These are phyloP conservation scores for Pseudovirgaria hyperparasitica DNA, from an alignment of 2,329 filamentous ascomycete species.

Conservation along the genomic window DNA sequence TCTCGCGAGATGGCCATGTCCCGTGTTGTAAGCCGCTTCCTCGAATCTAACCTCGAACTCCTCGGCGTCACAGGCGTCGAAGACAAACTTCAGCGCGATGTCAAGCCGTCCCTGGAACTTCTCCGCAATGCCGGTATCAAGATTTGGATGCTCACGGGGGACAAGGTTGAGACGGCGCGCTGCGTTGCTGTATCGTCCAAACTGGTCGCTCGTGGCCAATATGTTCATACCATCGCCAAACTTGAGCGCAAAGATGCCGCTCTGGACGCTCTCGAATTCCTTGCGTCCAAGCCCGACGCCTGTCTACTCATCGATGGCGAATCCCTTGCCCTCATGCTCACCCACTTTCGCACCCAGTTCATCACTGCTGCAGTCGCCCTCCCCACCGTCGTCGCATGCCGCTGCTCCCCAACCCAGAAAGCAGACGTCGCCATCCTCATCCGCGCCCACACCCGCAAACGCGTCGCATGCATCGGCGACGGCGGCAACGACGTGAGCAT, in stretches of 20 bases:
- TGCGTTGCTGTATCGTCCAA: conserved; percentile 95
- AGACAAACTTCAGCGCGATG: conserved; percentile 88
- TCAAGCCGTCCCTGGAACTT: conserved; percentile 89
- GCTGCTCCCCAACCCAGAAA: conserved; percentile 94
- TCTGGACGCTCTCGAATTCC: conserved; percentile 76
- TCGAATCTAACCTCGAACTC: conserved; percentile 82
- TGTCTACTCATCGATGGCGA: conserved; percentile 93
- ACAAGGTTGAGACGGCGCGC: conserved; percentile 94
- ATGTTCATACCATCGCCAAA: conserved; percentile 86
- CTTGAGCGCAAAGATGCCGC: conserved; percentile 61
- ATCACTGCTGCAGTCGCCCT: conserved; percentile 77
- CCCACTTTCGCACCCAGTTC: conserved; percentile 71
- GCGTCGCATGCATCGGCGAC: conserved; percentile 94
- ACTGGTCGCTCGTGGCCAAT: conserved; percentile 83
- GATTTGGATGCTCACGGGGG: conserved; percentile 98
- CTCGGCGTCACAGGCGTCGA: conserved; percentile 97
- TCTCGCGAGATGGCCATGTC: conserved; percentile 75
- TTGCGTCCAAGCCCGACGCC: conserved; percentile 72
- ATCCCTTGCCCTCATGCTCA: conserved; percentile 71
- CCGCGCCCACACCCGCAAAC: conserved; percentile 81
- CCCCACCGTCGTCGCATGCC: conserved; percentile 87
- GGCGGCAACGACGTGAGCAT: conserved; percentile 98
- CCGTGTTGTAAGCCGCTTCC: conserved; percentile 61
- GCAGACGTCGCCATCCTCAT: conserved; percentile 88
- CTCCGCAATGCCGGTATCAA: conserved; percentile 96